Evolutionary conservation across 306 rosid species (phyloP), one percentile per base, ranked within the genome.

Genomic region (Cicer cuneatum): DNA sequence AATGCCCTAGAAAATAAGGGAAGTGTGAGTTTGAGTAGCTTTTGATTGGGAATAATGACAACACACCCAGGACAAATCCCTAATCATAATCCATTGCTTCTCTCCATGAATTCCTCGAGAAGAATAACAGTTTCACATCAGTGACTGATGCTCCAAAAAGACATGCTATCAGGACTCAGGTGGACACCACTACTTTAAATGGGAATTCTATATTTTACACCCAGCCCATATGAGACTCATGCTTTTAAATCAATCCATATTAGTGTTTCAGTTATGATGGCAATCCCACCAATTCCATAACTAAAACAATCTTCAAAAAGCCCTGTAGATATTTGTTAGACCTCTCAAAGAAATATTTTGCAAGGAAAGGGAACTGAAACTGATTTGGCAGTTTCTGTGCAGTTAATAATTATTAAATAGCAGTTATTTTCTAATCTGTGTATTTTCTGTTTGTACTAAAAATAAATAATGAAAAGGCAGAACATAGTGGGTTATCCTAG

Each of bases 41-140:
- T 54, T 39, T 64, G 63, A 18, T 35, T 74, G 24, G 72, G 41
- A 64, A 60, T 48, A 39, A 67, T 40, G 24, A 64, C 69, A 64
- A 49, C 69, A 72, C 33, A 9, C 29, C 59, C 41, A 38, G 35
- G 69, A 39, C 41, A 72, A 63, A 64, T 43, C 52, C 67, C 64
- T 16, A 72, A 64, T 54, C 45, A 54, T n/a, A 64, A 72, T 14
- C 37, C 60, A 33, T 70, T 18, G 67, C 35, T 59, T 19, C 63
- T 58, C 54, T 12, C 14, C 5, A 16, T 29, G 41, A 58, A 39
- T 8, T 63, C 49, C 69, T 40, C 37, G 10, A 39, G 33, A 60
- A 64, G 40, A 69, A 40, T 49, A 48, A 51, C 71, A 38, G 14
- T 58, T 35, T 24, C 39, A 61, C 59, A 47, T 10, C 53, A 9